A percentile compares a stretch with the other conserved stretches of the same genome.
phyloP scores from a whole-genome alignment of 1,284 basidiomycete genomes.

The Xerocomus amazonicus region DNA sequence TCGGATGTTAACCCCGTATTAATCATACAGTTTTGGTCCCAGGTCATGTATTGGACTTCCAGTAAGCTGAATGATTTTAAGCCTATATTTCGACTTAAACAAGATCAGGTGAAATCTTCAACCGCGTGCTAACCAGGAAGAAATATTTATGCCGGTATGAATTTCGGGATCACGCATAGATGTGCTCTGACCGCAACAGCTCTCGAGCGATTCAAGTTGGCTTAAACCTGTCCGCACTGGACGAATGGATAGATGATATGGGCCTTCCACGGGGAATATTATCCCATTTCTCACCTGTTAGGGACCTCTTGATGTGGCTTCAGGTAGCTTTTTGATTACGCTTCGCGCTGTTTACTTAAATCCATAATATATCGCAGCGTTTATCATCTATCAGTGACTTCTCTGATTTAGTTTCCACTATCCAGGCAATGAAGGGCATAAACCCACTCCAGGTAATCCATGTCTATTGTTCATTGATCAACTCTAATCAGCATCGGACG shows the following conservation, averaged over 20 bases:
- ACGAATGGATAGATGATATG: constrained; percentile 88
- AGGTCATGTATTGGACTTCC: constrained; percentile 90
- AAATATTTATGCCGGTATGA: constrained; percentile 87
- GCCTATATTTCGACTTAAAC: constrained; percentile 10
- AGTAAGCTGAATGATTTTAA: constrained; percentile 46
- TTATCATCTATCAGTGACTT: constrained; percentile 86
- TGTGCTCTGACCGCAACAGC: constrained; percentile 35
- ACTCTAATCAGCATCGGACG: constrained; percentile 1
- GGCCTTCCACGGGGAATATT: constrained; percentile 78
- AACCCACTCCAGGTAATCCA: constrained; percentile 81
- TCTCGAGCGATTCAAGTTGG: constrained; percentile 88
- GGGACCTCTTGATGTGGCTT: constrained; percentile 84
- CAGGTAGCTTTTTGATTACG: constrained; percentile 50
- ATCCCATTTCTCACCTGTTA: constrained; percentile 80
- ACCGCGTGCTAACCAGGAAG: constrained; percentile 86
- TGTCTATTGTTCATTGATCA: constrained; percentile 1
- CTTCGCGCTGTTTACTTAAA: constrained; percentile 9
- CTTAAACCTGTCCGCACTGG: constrained; percentile 82
- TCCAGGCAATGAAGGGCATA: constrained; percentile 81
- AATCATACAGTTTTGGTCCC: constrained; percentile 90
- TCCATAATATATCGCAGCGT: constrained; percentile 49
- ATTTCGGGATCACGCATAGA: constrained; percentile 2
- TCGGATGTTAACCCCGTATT: constrained; percentile 92
- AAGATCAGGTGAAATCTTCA: constrained; percentile 83
- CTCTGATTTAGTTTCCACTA: constrained; percentile 82